These are phyloP conservation scores for Naganishia vaughanmartiniae DNA, from an alignment of 768 basidiomycete genomes.

Conservation along the genomic window DNA sequence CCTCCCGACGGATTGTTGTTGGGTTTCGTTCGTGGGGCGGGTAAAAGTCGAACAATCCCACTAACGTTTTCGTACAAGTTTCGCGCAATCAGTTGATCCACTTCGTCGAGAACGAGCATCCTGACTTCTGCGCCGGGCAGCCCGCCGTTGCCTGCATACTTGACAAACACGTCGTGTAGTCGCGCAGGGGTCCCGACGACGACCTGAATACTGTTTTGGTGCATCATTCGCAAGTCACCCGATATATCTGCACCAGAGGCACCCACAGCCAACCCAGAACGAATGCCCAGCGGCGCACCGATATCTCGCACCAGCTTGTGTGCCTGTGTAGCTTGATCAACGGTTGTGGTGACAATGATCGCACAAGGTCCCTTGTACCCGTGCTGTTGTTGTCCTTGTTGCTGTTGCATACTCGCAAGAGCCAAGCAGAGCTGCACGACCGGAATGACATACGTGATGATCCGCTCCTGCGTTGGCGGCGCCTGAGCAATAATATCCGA, in stretches of 20 bases:
- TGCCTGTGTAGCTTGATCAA: constrained; percentile 97
- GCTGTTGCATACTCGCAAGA: constrained; percentile 49
- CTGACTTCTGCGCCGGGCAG: constrained; percentile 79
- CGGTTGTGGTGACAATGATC: constrained; percentile 93
- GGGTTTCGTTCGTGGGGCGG: constrained; percentile 63
- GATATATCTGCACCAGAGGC: constrained; percentile 61
- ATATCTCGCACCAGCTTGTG: constrained; percentile 65
- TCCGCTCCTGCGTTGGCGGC: constrained; percentile 95
- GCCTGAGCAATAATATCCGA: constrained; percentile 98
- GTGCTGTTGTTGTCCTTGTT: constrained; percentile 48
- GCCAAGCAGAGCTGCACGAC: constrained; percentile 59
- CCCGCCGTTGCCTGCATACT: constrained; percentile 65
- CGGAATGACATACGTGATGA: constrained; percentile 73
- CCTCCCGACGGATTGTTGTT: constrained; percentile 55
- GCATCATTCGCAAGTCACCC: constrained; percentile 76
- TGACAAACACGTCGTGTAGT: constrained; percentile 76
- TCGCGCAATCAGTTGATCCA: constrained; percentile 91
- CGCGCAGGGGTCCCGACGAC: constrained; percentile 97
- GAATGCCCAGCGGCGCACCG: constrained; percentile 86
- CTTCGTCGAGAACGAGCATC: constrained; percentile 93
- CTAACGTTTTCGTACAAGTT: constrained; percentile 94
- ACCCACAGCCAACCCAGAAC: constrained; percentile 78
- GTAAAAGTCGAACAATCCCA: constrained; percentile 85
- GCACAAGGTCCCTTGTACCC: constrained; percentile 75
- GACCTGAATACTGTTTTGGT: constrained; percentile 90